These are phyloP conservation scores for Stylosanthes scabra DNA, from an alignment of 331 rosid genomes.

Conservation along the genomic window DNA sequence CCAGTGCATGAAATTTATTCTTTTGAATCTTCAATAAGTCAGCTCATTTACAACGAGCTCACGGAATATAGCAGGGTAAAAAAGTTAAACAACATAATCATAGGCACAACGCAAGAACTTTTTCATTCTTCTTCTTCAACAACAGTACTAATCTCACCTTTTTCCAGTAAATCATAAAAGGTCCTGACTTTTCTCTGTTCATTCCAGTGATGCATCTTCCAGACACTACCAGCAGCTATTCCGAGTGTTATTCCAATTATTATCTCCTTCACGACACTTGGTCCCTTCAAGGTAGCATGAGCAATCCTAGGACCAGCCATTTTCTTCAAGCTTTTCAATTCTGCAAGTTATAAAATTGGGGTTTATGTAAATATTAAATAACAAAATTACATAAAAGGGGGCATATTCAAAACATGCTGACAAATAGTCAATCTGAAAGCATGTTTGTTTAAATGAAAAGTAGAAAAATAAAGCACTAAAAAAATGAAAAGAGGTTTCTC, in stretches of 20 bases:
- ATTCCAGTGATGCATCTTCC: constrained; percentile 99
- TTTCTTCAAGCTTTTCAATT: constrained; percentile 37
- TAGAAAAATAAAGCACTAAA: background rate
- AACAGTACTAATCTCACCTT: constrained; percentile 84
- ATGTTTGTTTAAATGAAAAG: background rate
- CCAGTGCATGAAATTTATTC: constrained; percentile 50
- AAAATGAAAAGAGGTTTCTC: too few species aligned
- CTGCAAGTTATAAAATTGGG: constrained; percentile 40
- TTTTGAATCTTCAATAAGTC: constrained; percentile 27
- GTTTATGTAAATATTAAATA: background rate
- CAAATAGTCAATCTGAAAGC: background rate
- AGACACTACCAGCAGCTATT: constrained; percentile 73
- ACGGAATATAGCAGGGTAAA: constrained; percentile 32
- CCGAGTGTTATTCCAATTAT: constrained; percentile 61
- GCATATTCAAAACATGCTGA: constrained; percentile 12
- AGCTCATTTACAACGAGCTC: constrained; percentile 56
- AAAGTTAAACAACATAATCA: constrained; percentile 16
- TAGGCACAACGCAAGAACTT: constrained; percentile 24
- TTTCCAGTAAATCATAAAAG: constrained; percentile 86
- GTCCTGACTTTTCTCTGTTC: constrained; percentile 82
- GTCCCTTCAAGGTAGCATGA: constrained; percentile 90
- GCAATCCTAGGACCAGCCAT: constrained; percentile 88
- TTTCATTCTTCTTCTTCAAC: constrained; percentile 68
- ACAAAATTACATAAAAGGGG: constrained; percentile 8
- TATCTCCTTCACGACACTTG: constrained; percentile 92